Evolutionary conservation across 768 basidiomycete species (phyloP).

Genomic region (Pisolithus albus): DNA sequence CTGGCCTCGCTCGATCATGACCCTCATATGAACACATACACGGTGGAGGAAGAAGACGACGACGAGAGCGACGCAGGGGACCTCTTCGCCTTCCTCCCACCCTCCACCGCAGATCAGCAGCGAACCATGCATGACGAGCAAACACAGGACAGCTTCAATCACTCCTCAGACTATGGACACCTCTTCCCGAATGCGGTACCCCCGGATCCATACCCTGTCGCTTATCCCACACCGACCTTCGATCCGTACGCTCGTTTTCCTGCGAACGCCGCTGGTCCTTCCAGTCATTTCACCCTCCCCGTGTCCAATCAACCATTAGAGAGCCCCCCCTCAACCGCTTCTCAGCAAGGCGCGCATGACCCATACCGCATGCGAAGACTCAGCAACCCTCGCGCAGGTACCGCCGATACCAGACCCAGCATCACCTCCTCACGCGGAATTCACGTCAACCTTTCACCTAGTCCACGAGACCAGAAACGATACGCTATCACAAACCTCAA

Average conservation of each 20-base stretch:
- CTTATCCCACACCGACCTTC: slow-evolving; percentile 46
- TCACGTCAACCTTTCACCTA: slow-evolving; percentile 31
- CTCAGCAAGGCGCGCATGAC: slow-evolving; percentile 31
- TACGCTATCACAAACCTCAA: no score
- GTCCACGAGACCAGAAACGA: slow-evolving; percentile 15
- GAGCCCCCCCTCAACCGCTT: slow-evolving; percentile 44
- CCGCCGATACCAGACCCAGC: slow-evolving; percentile 29
- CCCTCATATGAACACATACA: slow-evolving; percentile 17
- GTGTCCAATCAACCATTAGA: slow-evolving; percentile 34
- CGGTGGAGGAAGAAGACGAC: slow-evolving; percentile 49
- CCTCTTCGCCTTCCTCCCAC: slow-evolving; percentile 86
- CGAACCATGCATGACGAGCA: slow-evolving; percentile 11
- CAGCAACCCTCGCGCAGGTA: slow-evolving; percentile 20
- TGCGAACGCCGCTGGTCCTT: slow-evolving; percentile 30
- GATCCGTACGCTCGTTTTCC: slow-evolving; percentile 42
- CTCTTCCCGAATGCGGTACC: slow-evolving; percentile 17
- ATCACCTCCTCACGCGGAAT: slow-evolving; percentile 36
- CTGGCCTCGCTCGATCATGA: slow-evolving; percentile 14
- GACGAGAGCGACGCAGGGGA: slow-evolving; percentile 70
- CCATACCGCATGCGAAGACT: slow-evolving; percentile 35
- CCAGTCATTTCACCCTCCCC: slow-evolving; percentile 26
- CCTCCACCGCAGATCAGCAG: slow-evolving; percentile 59
- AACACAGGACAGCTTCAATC: slow-evolving; percentile 20
- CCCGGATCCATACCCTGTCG: slow-evolving; percentile 18
- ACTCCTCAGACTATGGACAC: slow-evolving; percentile 17